These are phyloP conservation scores for Tetrapyrgos nigripes DNA, from an alignment of 1,284 basidiomycete genomes.

Conservation along the genomic window DNA sequence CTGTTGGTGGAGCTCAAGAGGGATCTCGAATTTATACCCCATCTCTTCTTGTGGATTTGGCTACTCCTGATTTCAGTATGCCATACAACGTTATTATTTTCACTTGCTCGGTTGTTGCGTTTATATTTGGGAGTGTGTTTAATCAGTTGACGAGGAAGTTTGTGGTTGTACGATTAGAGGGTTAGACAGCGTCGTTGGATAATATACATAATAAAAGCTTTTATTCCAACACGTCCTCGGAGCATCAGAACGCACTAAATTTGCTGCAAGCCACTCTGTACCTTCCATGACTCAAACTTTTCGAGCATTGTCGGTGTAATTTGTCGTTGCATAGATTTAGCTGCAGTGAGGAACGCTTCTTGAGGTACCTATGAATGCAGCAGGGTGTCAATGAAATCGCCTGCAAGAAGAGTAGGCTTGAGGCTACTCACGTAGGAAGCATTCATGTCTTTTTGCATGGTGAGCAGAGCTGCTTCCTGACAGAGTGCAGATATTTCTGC, in stretches of 20 bases:
- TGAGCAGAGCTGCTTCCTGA: conserved; percentile 93
- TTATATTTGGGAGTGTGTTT: conserved; percentile 93
- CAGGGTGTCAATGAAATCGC: background rate
- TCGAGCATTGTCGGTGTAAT: conserved; percentile 86
- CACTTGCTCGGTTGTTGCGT: conserved; percentile 88
- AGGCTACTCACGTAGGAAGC: conserved; percentile 63
- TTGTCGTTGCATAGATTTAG: conserved; percentile 75
- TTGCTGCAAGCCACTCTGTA: conserved; percentile 37
- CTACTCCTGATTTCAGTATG: conserved; percentile 99
- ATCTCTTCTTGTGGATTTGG: conserved; percentile 86
- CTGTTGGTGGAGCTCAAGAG: background rate
- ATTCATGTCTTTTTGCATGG: conserved; percentile 88
- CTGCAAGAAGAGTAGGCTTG: conserved; percentile 7
- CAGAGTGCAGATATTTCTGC: conserved; percentile 94
- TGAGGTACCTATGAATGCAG: conserved; percentile 66
- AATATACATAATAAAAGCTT: too few relatives aligned
- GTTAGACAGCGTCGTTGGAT: too few relatives aligned
- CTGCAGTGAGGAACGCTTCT: conserved; percentile 79
- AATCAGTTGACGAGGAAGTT: conserved; percentile 86
- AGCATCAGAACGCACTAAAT: background rate
- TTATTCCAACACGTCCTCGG: too few relatives aligned
- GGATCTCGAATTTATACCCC: conserved; percentile 75
- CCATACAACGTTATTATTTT: conserved; percentile 99
- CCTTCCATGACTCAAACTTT: conserved; percentile 73
- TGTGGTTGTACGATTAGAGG: conserved; percentile 56